Base-by-base conservation (phyloP, 805 yeast species). In the Lipomyces starkeyi region DNA sequence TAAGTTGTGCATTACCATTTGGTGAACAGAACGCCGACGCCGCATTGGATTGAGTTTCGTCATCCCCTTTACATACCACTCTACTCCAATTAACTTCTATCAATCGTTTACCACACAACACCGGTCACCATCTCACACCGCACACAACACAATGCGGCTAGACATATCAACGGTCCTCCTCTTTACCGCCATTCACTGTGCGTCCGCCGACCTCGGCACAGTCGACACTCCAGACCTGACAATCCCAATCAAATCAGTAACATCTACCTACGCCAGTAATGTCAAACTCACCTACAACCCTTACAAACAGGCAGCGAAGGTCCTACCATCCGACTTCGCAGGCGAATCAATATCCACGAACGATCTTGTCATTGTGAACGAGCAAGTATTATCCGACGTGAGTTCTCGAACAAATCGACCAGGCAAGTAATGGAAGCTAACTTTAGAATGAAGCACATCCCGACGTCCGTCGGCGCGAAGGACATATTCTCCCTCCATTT, bases 401-500 rank as follows among this genome's bases (percentile, higher is more conserved):
- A 27, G 69, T 54, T 27, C 11, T 11, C n/a, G 7, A 20, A 6
- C n/a, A 22, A n/a, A 58, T 11, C 17, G 27, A 32, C 8, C 59
- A n/a, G 52, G 17, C 7, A 5, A 5, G 6, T 29, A 29, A 5
- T 29, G 32, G 32, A 59, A 54, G 34, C 43, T 27, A 13, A 37
- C 34, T 2, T 1, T 22, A 11, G 27, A 17, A 29, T 13, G 2
- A 40, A 59, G 64, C 65, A 62, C 25, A 14, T 62, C 14, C 71
- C 65, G 9, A 43, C 62, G 3, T 40, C 60, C 14, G 8, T 20
- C 22, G 53, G 49, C 35, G 59, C 52, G 22, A 60, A 60, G 8
- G 71, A 59, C 9, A 32, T 63, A 2, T 65, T 53, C 55, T 34
- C 64, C 2, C 20, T 68, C 29, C 66, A 65, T 53, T 40, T 63